phyloP scores from a whole-genome alignment of 1,139 yeast species.

The Meyerozyma elateridarum region DNA sequence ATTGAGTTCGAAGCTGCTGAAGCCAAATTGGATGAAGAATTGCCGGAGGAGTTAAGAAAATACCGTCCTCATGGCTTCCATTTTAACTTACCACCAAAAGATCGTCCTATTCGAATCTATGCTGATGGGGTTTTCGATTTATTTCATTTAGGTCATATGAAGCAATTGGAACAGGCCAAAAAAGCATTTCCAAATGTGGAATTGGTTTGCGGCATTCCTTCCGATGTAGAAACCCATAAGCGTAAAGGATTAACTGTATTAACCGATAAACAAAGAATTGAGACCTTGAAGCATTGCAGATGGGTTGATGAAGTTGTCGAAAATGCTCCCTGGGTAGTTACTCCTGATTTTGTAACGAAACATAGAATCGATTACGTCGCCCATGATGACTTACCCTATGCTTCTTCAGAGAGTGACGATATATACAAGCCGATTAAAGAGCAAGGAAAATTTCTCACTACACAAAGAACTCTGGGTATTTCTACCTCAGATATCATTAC shows the following conservation, averaged over 20 bases:
- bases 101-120: constrained; percentile 82
- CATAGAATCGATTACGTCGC: constrained; percentile 95
- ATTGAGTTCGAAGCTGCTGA: constrained; percentile 48
- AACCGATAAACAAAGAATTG: constrained; percentile 82
- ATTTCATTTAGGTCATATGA: constrained; percentile 96
- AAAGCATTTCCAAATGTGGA: constrained; percentile 83
- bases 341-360: constrained; percentile 68
- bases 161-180: constrained; percentile 93
- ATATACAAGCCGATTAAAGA: constrained; percentile 90
- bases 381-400: constrained; percentile 95
- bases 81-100: constrained; percentile 79
- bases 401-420: constrained; percentile 80
- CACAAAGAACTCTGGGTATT: constrained; percentile 95
- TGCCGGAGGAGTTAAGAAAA: constrained; percentile 62
- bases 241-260: constrained; percentile 91
- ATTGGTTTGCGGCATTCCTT: constrained; percentile 87
- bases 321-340: constrained; percentile 93
- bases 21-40: constrained; percentile 48
- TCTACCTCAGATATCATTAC: constrained; percentile 96
- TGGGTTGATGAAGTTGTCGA: constrained; percentile 98
- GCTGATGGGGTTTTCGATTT: constrained; percentile 98
- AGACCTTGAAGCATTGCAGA: constrained; percentile 80
- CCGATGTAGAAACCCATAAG: constrained; percentile 85
- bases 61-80: constrained; percentile 67
- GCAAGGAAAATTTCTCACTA: constrained; percentile 83